Evolutionary conservation across 2,329 filamentous ascomycete species (phyloP), one percentile per base, ranked within the genome.

Genomic region (Clonostachys byssicola): DNA sequence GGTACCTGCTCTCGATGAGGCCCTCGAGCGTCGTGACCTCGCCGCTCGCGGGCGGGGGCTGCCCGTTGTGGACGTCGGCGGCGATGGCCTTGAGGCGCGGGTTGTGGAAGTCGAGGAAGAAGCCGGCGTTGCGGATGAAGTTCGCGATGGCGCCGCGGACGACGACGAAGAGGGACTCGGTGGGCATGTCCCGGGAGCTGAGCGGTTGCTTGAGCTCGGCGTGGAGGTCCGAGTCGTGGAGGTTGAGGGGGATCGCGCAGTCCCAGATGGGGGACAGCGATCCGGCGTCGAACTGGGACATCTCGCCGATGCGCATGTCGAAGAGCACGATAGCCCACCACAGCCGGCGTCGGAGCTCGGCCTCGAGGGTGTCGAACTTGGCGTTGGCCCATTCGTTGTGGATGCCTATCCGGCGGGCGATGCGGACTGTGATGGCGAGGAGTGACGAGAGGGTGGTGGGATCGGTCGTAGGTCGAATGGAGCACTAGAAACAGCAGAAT

Each of bases 281-380:
- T 0, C 61, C 50, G 5, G 53, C 50, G 10, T 63, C 64, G 38
- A 56, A 64, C 30, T 72, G 65, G 2, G 71, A 58, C 49, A 83
- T 56, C 52, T 84, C 80, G 52, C 73, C 63, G 13, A 81, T 70
- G n/a, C 82, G 78, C 42, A 62, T 60, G 53, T 86, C 83, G 47
- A 83, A 78, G 4, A 78, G 58, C 1, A 78, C 60, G 1, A 86
- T 60, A 0, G 77, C 68, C 81, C 81, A 85, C 81, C 81, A 85
- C 1, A 85, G 67, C 34, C 81, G 65, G 33, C 81, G 74, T 12
- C 80, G 74, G 67, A 84, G 72, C 60, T 86, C 81, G 3, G 72
- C 74, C 53, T 85, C 80, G 12, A 77, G 72, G 7, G 54, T 45
- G 5, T 50, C 51, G 17, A 46, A 57, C 18, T 51, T 56, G 2